These are phyloP conservation scores for Metschnikowia borealis DNA, from an alignment of 805 yeast species.

Conservation along the genomic window DNA sequence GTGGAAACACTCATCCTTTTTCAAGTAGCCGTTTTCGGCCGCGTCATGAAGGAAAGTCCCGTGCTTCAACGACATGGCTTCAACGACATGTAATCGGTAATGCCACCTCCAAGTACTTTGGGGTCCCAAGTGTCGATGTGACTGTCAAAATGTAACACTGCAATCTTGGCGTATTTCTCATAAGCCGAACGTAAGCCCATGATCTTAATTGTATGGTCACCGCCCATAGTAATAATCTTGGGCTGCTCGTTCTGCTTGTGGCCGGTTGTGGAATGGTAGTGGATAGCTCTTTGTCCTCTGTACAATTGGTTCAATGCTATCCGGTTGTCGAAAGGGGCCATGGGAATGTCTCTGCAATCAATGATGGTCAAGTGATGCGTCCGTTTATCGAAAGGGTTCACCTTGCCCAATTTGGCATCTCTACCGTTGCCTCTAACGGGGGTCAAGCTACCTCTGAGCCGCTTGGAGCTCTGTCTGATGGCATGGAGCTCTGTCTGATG, in stretches of 20 bases:
- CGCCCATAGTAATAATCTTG: slow-evolving; percentile 52
- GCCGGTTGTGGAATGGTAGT: slow-evolving; percentile 26
- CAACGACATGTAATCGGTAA: slow-evolving; percentile 53
- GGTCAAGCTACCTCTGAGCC: slow-evolving; percentile 42
- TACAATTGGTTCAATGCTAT: slow-evolving; percentile 63
- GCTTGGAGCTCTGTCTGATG: slow-evolving; percentile 43
- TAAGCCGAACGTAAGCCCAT: slow-evolving; percentile 49
- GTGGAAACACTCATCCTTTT: slow-evolving; percentile 48
- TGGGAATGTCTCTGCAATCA: slow-evolving; percentile 69
- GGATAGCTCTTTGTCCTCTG: slow-evolving; percentile 49
- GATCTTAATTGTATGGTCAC: slow-evolving; percentile 56
- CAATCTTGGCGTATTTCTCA: slow-evolving; percentile 44
- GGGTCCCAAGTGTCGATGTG: slow-evolving; percentile 75
- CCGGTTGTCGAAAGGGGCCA: slow-evolving; percentile 63
- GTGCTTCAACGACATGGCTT: too few species aligned
- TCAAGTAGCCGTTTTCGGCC: slow-evolving; percentile 58
- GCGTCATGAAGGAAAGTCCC: slow-evolving; percentile 72
- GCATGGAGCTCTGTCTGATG: too few species aligned
- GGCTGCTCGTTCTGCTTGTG: slow-evolving; percentile 24
- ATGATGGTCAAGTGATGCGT: slow-evolving; percentile 34
- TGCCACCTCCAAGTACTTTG: slow-evolving; percentile 56
- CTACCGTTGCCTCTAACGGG: slow-evolving; percentile 24
- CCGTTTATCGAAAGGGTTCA: slow-evolving; percentile 51
- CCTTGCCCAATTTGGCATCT: slow-evolving; percentile 31
- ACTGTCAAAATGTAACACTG: slow-evolving; percentile 62